phyloP scores from a whole-genome alignment of 2,329 filamentous ascomycete genomes.

The Talaromyces sp. region DNA sequence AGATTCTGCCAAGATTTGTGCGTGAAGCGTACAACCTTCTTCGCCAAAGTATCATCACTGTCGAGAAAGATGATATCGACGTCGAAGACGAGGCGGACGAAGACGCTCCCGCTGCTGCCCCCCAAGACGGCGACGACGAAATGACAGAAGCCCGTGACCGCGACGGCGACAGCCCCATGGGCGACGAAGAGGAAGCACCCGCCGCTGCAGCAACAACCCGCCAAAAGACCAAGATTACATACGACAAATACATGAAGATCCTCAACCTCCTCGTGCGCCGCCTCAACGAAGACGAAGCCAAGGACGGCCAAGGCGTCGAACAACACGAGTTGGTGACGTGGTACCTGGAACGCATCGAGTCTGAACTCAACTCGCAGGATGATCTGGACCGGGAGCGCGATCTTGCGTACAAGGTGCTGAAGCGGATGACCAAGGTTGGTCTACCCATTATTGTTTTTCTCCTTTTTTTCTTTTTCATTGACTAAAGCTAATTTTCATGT shows the following conservation, averaged over 20 bases:
- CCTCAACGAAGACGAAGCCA: constrained; percentile 74
- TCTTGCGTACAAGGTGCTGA: constrained; percentile 78
- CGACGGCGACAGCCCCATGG: constrained; percentile 51
- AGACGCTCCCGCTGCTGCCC: constrained; percentile 24
- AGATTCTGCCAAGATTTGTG: constrained; percentile 79
- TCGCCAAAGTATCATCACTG: constrained; percentile 90
- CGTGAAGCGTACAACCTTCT: constrained; percentile 88
- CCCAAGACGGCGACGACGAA: constrained; percentile 41
- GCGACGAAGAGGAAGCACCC: constrained; percentile 44
- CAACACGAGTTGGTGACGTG: constrained; percentile 75
- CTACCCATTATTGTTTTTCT: constrained; percentile 2
- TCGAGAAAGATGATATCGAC: constrained; percentile 96
- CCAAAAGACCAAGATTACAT: constrained; percentile 81
- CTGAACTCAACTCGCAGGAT: constrained; percentile 73
- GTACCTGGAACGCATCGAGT: constrained; percentile 90
- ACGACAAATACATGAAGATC: constrained; percentile 90
- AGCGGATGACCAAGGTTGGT: constrained; percentile 90
- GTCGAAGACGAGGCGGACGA: constrained; percentile 74
- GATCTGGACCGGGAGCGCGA: constrained; percentile 70
- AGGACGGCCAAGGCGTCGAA: constrained; percentile 74
- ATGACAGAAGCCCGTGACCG: constrained; percentile 42
- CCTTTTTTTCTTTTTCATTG: neutral
- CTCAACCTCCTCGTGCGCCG: constrained; percentile 78
- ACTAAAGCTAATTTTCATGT: constrained; percentile 8
- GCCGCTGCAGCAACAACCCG: constrained; percentile 33